A percentile compares a stretch with the other conserved stretches of the same genome.
Conservation (phyloP, 2,329 filamentous ascomycete species). For the Trichoderma sp. region DNA sequence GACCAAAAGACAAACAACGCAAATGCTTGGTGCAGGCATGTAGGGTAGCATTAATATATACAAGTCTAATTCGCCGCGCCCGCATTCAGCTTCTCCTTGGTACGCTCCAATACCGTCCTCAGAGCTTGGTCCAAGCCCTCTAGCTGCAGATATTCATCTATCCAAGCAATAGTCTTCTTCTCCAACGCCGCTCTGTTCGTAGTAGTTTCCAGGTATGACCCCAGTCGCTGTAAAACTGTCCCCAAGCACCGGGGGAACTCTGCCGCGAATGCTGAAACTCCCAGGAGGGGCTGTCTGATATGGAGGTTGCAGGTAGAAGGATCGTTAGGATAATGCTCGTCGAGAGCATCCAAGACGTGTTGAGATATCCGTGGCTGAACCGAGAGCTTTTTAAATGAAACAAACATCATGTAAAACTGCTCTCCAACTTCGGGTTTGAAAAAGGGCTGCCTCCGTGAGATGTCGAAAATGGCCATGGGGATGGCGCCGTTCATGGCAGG, state of each 20-base stretch:
- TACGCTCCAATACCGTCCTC: slow-evolving; percentile 58
- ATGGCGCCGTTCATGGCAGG: slow-evolving; percentile 92
- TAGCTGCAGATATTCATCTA: slow-evolving; percentile 55
- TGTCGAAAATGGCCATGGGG: slow-evolving; percentile 87
- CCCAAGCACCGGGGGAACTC: slow-evolving; percentile 75
- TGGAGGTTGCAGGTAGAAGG: slow-evolving; percentile 70
- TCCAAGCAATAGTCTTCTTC: slow-evolving; percentile 57
- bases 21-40: background rate
- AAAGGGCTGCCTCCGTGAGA: slow-evolving; percentile 77
- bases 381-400: slow-evolving; percentile 67
- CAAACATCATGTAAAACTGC: slow-evolving; percentile 80
- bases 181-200: slow-evolving; percentile 52
- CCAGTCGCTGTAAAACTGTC: slow-evolving; percentile 65
- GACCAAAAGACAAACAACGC: background rate
- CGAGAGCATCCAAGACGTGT: slow-evolving; percentile 72
- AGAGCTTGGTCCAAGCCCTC: slow-evolving; percentile 60
- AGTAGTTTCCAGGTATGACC: slow-evolving; percentile 50
- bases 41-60: slow-evolving; percentile 3
- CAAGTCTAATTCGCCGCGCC: background rate
- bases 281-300: slow-evolving; percentile 71
- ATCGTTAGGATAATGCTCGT: slow-evolving; percentile 60
- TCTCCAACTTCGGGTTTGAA: slow-evolving; percentile 68
- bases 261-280: slow-evolving; percentile 63
- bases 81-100: slow-evolving; percentile 42
- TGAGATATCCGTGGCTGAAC: slow-evolving; percentile 69